phyloP scores from a whole-genome alignment of 2,329 filamentous ascomycete genomes.

The Hypoxylon rubiginosum region DNA sequence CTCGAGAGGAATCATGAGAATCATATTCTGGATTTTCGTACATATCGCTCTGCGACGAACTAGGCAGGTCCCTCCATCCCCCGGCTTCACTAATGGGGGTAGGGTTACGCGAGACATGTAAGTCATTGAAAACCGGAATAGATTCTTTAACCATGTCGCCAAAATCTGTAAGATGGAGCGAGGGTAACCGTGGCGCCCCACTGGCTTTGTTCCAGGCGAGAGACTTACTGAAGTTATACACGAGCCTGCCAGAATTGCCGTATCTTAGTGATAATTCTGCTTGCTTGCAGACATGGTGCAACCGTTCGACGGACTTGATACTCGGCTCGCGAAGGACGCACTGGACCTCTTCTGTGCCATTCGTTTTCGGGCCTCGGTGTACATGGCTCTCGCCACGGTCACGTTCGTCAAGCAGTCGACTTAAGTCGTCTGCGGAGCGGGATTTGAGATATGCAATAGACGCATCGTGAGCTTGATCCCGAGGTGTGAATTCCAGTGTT shows the following conservation, averaged over 20 bases:
- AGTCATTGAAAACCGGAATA: neutral
- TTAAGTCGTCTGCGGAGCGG: slow-evolving; percentile 34
- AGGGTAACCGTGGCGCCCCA: slow-evolving; percentile 18
- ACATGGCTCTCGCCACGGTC: slow-evolving; percentile 37
- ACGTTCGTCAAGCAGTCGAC: slow-evolving; percentile 28
- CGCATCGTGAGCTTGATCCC: slow-evolving; percentile 32
- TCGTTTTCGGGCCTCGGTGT: slow-evolving; percentile 33
- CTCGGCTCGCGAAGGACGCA: slow-evolving; percentile 40
- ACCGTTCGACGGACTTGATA: slow-evolving; percentile 31
- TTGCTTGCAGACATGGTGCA: slow-evolving; percentile 30
- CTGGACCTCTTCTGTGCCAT: slow-evolving; percentile 40
- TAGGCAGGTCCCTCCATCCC: slow-evolving; percentile 27
- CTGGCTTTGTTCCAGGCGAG: slow-evolving; percentile 36
- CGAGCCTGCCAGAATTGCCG: slow-evolving; percentile 26
- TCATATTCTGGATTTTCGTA: slow-evolving; percentile 12
- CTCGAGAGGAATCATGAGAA: neutral
- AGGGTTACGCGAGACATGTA: slow-evolving; percentile 2
- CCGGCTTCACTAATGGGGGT: slow-evolving; percentile 29
- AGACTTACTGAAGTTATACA: slow-evolving; percentile 44
- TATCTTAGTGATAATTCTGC: slow-evolving; percentile 39
- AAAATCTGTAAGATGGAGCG: slow-evolving; percentile 35
- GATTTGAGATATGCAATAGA: slow-evolving; percentile 35
- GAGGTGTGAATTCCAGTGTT: slow-evolving; percentile 35
- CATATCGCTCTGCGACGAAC: neutral
- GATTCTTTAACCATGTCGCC: slow-evolving; percentile 1